These are phyloP conservation scores for Citropsis articulata DNA, from an alignment of 345 rosid genomes.

Conservation along the genomic window DNA sequence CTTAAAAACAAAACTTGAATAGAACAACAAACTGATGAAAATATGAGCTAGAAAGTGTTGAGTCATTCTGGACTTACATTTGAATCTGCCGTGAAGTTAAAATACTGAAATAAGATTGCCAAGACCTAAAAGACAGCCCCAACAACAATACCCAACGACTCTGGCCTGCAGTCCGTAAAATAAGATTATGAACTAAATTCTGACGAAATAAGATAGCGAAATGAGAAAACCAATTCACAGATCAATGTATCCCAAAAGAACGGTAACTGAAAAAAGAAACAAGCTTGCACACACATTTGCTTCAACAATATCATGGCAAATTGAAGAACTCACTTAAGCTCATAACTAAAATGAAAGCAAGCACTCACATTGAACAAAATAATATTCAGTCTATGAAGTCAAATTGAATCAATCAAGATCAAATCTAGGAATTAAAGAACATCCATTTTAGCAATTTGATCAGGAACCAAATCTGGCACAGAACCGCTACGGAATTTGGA, in stretches of 20 bases:
- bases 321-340: background rate
- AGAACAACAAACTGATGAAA: background rate
- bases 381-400: background rate
- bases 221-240: background rate
- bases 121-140: conserved; percentile 80
- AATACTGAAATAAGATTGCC: conserved; percentile 82
- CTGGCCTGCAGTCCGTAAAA: conserved; percentile 61
- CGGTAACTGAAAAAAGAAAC: background rate
- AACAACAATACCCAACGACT: conserved; percentile 89
- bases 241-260: background rate
- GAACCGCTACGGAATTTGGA: background rate
- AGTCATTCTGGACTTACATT: conserved; percentile 48
- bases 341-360: background rate
- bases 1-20: background rate
- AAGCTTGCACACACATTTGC: background rate
- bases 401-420: background rate
- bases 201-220: background rate
- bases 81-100: conserved; percentile 90
- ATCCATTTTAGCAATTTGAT: background rate
- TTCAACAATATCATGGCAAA: background rate
- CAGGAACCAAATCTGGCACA: background rate
- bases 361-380: background rate
- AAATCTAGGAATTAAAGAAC: background rate
- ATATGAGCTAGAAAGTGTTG: background rate
- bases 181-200: background rate